phyloP scores from a whole-genome alignment of 2,329 filamentous ascomycete genomes.

The Aspergillus quadricinctus region DNA sequence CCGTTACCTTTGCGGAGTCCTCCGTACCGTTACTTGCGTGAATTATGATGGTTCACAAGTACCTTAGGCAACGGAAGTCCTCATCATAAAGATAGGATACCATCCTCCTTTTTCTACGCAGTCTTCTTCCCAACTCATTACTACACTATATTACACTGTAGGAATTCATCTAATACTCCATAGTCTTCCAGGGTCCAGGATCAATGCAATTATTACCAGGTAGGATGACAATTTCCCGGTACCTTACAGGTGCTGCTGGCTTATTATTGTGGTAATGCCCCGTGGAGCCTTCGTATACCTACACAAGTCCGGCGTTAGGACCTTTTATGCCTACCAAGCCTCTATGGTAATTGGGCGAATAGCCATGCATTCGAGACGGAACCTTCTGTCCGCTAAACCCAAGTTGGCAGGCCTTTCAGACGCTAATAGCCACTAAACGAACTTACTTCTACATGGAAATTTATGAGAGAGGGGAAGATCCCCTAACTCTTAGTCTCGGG shows the following conservation, averaged over 20 bases:
- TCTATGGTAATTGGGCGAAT: neutral
- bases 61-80: no score
- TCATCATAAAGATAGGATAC: no score
- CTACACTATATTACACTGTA: no score
- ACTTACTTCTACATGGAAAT: neutral
- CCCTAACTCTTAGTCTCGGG: neutral
- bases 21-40: neutral
- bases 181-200: neutral
- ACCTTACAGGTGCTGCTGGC: neutral
- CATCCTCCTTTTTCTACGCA: neutral
- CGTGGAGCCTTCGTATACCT: neutral
- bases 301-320: neutral
- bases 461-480: neutral
- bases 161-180: neutral
- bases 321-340: neutral
- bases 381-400: neutral
- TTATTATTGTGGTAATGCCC: neutral
- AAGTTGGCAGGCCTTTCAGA: neutral
- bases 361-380: neutral
- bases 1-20: no score
- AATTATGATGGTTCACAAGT: neutral
- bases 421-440: neutral
- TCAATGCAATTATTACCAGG: neutral
- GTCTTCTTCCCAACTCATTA: neutral
- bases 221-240: neutral